Evolutionary conservation across 345 rosid species (phyloP), one percentile per base, ranked within the genome.

Genomic region (Hibiscus trionum): DNA sequence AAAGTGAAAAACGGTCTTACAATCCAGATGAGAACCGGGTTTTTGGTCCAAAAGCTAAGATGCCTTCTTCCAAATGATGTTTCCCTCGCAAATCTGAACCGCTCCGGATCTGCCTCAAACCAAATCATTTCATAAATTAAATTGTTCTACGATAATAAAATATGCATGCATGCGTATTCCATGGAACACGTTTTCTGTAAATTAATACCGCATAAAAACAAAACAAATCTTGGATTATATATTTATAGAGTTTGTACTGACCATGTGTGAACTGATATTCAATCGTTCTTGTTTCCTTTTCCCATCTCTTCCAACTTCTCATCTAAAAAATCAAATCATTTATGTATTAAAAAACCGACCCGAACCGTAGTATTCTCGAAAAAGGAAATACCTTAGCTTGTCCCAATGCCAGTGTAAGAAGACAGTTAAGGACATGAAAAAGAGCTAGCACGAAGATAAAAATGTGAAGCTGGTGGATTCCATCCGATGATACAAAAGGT

Each of bases 401-500:
- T 61, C 97, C 97, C 64, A 91, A 62, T 68, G 79, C 79, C 70
- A 82, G 84, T 66, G 93, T 91, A 55, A 65, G 27, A 62, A 91
- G 75, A 76, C 95, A 86, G 77, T 91, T 89, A 24, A 89, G 33
- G 26, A 89, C 58, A 80, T 91, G 95, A 33, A 80, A 78, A 47
- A 85, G 56, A 66, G 95, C 97, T 6, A 91, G 80, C n/a, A 91
- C 83, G 81, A 91, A 91, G 82, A 91, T 89, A 88, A 91, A 91
- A 46, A 87, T 79, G 72, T 91, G 97, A 4, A 89, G 88, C 80
- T 89, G 91, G 61, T 91, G 93, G 78, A 91, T 80, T 52, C 88
- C 94, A 72, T 89, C 89, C 0, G 90, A 80, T 10, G 97, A 85
- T 21, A 87, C 88, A 65, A 91, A 77, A 2, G 97, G 84, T 70